Conservation (phyloP, 768 basidiomycete species). For the Mycena olivaceomarginata region DNA sequence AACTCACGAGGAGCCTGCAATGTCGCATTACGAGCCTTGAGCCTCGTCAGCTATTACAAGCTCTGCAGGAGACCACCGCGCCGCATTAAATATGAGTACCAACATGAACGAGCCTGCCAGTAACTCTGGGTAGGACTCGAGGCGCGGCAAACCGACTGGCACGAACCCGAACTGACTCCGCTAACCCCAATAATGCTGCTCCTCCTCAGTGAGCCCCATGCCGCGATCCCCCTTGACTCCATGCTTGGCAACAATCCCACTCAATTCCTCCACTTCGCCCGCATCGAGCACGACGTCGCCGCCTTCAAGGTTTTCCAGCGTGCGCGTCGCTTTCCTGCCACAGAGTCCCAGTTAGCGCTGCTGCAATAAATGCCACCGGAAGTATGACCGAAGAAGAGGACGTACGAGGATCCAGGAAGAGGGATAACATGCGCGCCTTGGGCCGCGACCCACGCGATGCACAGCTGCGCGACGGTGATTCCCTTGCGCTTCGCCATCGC, state of each 20-base stretch:
- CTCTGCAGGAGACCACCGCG: too few relatives aligned
- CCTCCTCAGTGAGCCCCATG: conserved; percentile 24
- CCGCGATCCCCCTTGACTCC: conserved; percentile 37
- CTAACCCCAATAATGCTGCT: conserved; percentile 37
- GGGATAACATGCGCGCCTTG: conserved; percentile 67
- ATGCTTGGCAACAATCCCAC: conserved; percentile 53
- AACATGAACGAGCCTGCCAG: too few relatives aligned
- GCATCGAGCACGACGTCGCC: conserved; percentile 63
- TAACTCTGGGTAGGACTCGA: too few relatives aligned
- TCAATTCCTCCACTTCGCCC: conserved; percentile 63
- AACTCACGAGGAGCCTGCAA: too few relatives aligned
- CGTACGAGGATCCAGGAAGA: conserved; percentile 69
- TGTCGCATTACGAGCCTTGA: too few relatives aligned
- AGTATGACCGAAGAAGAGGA: neutral
- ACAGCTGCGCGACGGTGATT: conserved; percentile 65
- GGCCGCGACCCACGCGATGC: conserved; percentile 64
- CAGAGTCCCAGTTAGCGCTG: neutral
- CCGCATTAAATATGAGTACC: too few relatives aligned
- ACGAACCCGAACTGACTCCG: too few relatives aligned
- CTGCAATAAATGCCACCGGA: neutral
- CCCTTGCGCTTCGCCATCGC: conserved; percentile 64
- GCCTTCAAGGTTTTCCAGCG: conserved; percentile 67
- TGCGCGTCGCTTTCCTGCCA: conserved; percentile 51
- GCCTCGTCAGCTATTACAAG: too few relatives aligned
- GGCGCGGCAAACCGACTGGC: too few relatives aligned